phyloP scores from a whole-genome alignment of 208 protist genomes.

The Naegleria gruberi region DNA sequence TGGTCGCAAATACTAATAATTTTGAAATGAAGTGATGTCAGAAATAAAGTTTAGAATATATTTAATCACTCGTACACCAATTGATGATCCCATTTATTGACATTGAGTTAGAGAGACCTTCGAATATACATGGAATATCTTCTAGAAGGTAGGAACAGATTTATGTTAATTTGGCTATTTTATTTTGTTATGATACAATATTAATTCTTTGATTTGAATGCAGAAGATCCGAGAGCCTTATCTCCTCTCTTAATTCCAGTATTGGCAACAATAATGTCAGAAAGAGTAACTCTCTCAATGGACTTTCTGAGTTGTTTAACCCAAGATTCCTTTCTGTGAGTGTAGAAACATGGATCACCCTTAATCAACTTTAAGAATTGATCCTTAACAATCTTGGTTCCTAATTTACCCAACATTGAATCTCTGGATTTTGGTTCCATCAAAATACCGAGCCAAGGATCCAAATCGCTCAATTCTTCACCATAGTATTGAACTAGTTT shows the following conservation, averaged over 20 bases:
- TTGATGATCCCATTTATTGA: too few species aligned
- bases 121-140: too few species aligned
- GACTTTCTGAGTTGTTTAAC: background rate
- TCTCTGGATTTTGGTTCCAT: background rate
- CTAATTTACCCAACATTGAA: background rate
- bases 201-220: background rate
- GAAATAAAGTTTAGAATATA: too few species aligned
- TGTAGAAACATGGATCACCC: background rate
- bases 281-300: background rate
- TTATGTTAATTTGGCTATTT: too few species aligned
- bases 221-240: background rate
- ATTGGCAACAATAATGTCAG: background rate
- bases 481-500: background rate
- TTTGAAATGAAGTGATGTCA: too few species aligned
- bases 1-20: too few species aligned
- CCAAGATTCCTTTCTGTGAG: background rate
- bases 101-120: too few species aligned
- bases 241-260: background rate
- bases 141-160: too few species aligned
- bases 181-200: too few species aligned
- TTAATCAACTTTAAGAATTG: background rate
- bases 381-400: background rate
- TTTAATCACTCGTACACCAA: too few species aligned
- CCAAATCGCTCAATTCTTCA: background rate
- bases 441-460: background rate